Evolutionary conservation across 345 rosid genomes (phyloP).

Genomic region (Salix viminalis): DNA sequence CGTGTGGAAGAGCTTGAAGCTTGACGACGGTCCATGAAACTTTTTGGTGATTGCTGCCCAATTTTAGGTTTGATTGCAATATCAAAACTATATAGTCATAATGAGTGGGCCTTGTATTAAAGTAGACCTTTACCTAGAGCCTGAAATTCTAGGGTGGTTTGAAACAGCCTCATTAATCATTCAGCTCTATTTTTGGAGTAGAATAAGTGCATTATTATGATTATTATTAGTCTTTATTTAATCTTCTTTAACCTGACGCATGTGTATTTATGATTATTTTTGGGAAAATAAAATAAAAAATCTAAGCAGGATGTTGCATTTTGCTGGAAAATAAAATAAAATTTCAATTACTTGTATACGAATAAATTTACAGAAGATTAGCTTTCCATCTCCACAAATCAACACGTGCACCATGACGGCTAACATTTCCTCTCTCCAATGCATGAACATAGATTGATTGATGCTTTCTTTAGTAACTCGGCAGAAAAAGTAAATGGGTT

Average conservation of each 20-base stretch:
- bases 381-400: background rate
- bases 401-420: background rate
- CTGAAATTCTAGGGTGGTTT: background rate
- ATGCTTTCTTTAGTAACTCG: background rate
- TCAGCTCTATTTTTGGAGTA: background rate
- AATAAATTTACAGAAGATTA: too few relatives aligned
- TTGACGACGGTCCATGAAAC: background rate
- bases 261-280: too few relatives aligned
- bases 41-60: background rate
- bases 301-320: background rate
- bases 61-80: background rate
- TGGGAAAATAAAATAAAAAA: too few relatives aligned
- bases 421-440: background rate
- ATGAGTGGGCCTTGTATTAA: background rate
- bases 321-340: too few relatives aligned
- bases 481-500: background rate
- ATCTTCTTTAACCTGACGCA: background rate
- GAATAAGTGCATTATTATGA: background rate
- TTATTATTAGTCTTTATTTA: background rate
- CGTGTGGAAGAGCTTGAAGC: background rate
- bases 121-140: background rate
- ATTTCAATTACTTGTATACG: too few relatives aligned
- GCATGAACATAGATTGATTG: background rate
- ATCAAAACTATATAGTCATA: background rate
- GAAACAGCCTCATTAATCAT: background rate